These are phyloP conservation scores for Priceomyces carsonii DNA, from an alignment of 805 yeast genomes.

Conservation along the genomic window DNA sequence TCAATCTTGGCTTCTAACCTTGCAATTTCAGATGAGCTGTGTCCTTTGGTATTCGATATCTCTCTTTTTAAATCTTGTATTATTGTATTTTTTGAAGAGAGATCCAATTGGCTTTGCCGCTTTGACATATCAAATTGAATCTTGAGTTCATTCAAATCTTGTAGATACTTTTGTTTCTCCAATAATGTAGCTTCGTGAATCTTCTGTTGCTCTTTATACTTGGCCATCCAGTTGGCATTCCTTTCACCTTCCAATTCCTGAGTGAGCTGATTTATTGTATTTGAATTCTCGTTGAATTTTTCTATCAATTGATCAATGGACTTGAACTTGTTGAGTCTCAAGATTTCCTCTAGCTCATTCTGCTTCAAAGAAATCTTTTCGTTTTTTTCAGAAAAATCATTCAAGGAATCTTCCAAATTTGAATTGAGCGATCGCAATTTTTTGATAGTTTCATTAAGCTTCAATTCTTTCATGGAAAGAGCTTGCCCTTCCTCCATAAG, in stretches of 20 bases:
- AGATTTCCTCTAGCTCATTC: slow-evolving; percentile 39
- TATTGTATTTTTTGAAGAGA: slow-evolving; percentile 32
- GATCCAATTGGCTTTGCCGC: slow-evolving; percentile 32
- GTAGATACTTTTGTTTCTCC: slow-evolving; percentile 17
- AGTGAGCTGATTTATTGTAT: slow-evolving; percentile 15
- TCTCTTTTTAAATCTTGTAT: slow-evolving; percentile 30
- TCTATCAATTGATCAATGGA: slow-evolving; percentile 29
- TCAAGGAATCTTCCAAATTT: slow-evolving; percentile 30
- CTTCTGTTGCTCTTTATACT: slow-evolving; percentile 23
- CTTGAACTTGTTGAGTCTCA: slow-evolving; percentile 27
- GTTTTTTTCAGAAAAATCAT: slow-evolving; percentile 28
- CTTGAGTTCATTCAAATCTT: slow-evolving; percentile 28
- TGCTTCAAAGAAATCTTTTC: slow-evolving; percentile 30
- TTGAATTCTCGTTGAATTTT: slow-evolving; percentile 13
- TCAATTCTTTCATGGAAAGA: slow-evolving; percentile 69
- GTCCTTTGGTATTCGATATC: slow-evolving; percentile 34
- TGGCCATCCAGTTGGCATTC: slow-evolving; percentile 23
- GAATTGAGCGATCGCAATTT: slow-evolving; percentile 44
- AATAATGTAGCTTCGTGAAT: slow-evolving; percentile 23
- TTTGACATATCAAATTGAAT: slow-evolving; percentile 34
- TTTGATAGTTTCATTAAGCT: slow-evolving; percentile 65
- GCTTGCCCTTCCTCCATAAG: slow-evolving; percentile 76
- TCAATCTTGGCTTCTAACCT: slow-evolving; percentile 73
- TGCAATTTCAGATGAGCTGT: slow-evolving; percentile 46
- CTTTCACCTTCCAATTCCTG: slow-evolving; percentile 17